Base-by-base conservation (phyloP, 2,329 filamentous ascomycete species). In the Aspergillus jensenii region DNA sequence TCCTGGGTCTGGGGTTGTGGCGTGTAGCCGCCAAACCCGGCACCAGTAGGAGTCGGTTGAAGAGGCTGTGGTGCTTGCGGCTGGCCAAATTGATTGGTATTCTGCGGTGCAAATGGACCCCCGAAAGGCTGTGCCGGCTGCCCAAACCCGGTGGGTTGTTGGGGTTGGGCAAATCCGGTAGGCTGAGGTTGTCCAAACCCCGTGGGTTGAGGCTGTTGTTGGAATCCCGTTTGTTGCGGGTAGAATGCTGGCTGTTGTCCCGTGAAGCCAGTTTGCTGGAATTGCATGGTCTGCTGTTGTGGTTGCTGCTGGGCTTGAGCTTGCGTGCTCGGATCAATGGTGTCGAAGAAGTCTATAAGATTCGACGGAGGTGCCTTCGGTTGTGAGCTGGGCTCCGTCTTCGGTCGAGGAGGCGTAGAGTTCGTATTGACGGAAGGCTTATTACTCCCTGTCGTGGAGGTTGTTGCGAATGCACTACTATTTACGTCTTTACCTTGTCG, bases 311-410 rank as follows among this genome's bases (percentile, higher is more conserved):
- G 74, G 60, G 67, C 81, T 81, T 90, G 84, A 1, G 88, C 81
- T 52, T 90, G 90, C 72, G 95, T 91, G 63, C 93, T 92, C 70
- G 91, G 87, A 69, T 97, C 93, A 68, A 96, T 96, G 6, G 91
- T 93, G 69, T 89, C 93, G 73, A 96, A 96, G 76, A 96, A 97
- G 78, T 93, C 95, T 70, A 96, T 98, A 60, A 96, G 81, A 78
- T 96, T 90, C 27, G 88, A 86, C 3, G 76, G 73, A 8, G 76
- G 72, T 11, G 72, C 68, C 61, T 77, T 79, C 39, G 65, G 62
- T 57, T 70, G 69, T 11, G 67, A 59, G 48, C 67, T 72, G 55
- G 71, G 57, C 41, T 65, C 62, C 55, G 69, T 67, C 62, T 74
- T 59, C 25, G 68, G 62, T 45, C 68, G 62, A 51, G 62, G 65